These are phyloP conservation scores for Allium sativum DNA, from an alignment of 106 monocot species.

Conservation along the genomic window DNA sequence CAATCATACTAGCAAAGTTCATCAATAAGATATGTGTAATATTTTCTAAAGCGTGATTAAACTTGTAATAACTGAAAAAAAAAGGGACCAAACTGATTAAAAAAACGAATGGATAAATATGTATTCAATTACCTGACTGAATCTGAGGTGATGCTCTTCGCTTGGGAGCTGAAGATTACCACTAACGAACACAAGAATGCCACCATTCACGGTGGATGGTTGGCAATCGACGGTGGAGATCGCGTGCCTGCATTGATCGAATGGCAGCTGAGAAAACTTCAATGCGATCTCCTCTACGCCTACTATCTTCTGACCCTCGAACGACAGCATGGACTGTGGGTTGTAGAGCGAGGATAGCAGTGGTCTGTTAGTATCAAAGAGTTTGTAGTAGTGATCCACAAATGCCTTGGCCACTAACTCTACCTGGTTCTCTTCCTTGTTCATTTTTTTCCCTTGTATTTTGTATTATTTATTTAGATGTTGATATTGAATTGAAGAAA, in stretches of 20 bases:
- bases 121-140: constrained; percentile 38
- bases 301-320: constrained; percentile 41
- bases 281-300: constrained; percentile 43
- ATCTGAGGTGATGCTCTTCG: constrained; percentile 53
- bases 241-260: constrained; percentile 38
- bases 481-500: neutral
- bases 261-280: constrained; percentile 37
- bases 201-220: constrained; percentile 23
- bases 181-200: constrained; percentile 56
- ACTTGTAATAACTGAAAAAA: no score
- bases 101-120: neutral
- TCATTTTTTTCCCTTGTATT: neutral
- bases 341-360: constrained; percentile 28
- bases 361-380: constrained; percentile 34
- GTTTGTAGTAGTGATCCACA: constrained; percentile 59
- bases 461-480: neutral
- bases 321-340: constrained; percentile 46
- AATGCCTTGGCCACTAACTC: constrained; percentile 58
- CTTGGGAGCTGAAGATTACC: constrained; percentile 41
- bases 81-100: no score
- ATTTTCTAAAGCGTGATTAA: no score
- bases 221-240: constrained; percentile 51
- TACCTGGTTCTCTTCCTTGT: constrained; percentile 10
- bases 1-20: no score
- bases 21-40: no score